Conservation (phyloP, 2,329 filamentous ascomycete species). For the Clarireedia sp. region DNA sequence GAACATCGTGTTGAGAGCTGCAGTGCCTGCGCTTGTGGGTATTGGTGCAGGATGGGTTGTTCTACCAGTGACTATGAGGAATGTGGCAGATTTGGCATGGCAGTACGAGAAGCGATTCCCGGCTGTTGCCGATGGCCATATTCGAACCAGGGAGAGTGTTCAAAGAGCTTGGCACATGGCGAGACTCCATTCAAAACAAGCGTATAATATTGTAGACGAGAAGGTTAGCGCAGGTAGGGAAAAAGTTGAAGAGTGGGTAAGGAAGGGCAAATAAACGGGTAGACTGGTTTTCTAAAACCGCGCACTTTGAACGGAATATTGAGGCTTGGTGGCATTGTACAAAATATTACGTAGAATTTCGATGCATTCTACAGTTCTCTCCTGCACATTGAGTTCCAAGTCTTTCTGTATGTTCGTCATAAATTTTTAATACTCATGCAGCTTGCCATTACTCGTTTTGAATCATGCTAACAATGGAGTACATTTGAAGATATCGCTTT, state of each 20-base stretch:
- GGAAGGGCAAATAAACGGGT: slow-evolving; percentile 53
- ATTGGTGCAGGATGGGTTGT: slow-evolving; percentile 76
- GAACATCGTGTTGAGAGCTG: slow-evolving; percentile 70
- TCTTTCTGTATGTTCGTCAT: no score
- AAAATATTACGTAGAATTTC: background rate
- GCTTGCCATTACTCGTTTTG: no score
- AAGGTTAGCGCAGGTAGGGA: slow-evolving; percentile 71
- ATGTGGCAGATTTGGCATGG: slow-evolving; percentile 81
- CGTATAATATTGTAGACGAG: slow-evolving; percentile 66
- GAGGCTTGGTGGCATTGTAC: background rate
- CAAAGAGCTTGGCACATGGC: slow-evolving; percentile 65
- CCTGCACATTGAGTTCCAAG: no score
- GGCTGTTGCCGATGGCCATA: slow-evolving; percentile 71
- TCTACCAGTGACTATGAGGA: slow-evolving; percentile 82
- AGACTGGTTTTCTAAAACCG: background rate
- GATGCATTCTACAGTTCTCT: no score
- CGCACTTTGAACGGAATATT: background rate
- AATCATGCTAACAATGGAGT: no score
- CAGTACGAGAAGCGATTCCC: slow-evolving; percentile 88
- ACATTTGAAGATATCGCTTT: no score
- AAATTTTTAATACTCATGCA: no score
- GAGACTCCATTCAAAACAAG: slow-evolving; percentile 64
- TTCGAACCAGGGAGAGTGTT: slow-evolving; percentile 61
- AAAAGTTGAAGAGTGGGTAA: slow-evolving; percentile 80
- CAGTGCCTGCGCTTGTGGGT: slow-evolving; percentile 71